Conservation (phyloP, 2,329 filamentous ascomycete genomes). For the Ustulina deusta region DNA sequence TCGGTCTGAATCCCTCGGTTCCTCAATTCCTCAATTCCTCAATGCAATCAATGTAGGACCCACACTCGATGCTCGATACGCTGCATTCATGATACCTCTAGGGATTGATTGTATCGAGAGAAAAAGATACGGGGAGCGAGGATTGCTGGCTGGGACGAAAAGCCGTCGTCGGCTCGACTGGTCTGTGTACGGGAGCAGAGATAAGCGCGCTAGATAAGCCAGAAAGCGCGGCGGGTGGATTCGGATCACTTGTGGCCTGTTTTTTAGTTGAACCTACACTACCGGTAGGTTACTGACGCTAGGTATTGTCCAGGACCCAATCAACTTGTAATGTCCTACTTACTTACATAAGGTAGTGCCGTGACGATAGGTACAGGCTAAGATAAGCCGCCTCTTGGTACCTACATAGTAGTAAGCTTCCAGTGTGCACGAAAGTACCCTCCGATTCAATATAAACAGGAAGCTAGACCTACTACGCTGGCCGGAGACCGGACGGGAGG, state of each 20-base stretch:
- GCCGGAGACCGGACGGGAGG: neutral
- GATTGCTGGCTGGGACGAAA: conserved; percentile 1
- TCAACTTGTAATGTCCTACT: conserved; percentile 17
- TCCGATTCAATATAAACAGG: neutral
- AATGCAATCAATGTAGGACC: conserved; percentile 9
- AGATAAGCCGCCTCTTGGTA: conserved; percentile 6
- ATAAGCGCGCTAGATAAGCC: conserved; percentile 32
- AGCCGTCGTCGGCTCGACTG: conserved; percentile 35
- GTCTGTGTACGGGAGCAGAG: conserved; percentile 26
- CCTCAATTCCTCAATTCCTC: conserved; percentile 5
- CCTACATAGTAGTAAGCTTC: conserved; percentile 32
- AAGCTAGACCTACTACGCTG: neutral
- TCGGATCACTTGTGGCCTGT: conserved; percentile 18
- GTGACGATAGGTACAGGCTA: conserved; percentile 29
- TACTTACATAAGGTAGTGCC: too few species aligned
- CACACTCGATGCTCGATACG: conserved; percentile 3
- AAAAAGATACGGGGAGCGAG: conserved; percentile 25
- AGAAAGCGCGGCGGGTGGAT: conserved; percentile 33
- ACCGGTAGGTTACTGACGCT: too few species aligned
- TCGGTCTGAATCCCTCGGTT: neutral
- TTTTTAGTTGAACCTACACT: neutral
- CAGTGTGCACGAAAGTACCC: neutral
- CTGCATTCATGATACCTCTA: neutral
- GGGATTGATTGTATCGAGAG: conserved; percentile 14
- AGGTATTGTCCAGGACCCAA: neutral